Conservation (phyloP, 2,329 filamentous ascomycete genomes). For the Chaetomiaceae sp. region DNA sequence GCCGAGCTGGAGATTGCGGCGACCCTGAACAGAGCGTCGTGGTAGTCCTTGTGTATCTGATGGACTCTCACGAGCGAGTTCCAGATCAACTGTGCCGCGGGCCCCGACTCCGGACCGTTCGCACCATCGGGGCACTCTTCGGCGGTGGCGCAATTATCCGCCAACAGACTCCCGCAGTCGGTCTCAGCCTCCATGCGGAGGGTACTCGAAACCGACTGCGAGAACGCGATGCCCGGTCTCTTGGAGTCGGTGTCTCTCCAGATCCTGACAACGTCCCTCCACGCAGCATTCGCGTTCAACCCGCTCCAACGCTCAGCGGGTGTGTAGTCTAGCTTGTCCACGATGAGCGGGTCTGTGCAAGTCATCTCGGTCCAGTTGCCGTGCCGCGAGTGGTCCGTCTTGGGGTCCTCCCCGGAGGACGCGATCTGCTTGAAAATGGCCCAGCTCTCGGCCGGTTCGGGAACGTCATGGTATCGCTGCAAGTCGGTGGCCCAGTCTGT, state of each 20-base stretch:
- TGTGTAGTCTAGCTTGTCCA: neutral
- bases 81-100: constrained; percentile 26
- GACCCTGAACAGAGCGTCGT: neutral
- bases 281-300: constrained; percentile 27
- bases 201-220: constrained; percentile 1
- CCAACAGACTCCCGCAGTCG: neutral
- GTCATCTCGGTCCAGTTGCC: constrained; percentile 27
- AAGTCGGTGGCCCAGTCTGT: constrained; percentile 30
- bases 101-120: constrained; percentile 18
- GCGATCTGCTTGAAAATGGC: constrained; percentile 17
- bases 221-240: constrained; percentile 3
- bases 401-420: constrained; percentile 20
- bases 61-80: constrained; percentile 28
- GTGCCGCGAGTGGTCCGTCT: constrained; percentile 15
- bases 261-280: constrained; percentile 26
- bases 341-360: constrained; percentile 21
- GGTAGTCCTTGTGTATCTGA: constrained; percentile 15
- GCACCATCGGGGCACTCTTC: neutral
- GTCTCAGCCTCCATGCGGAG: neutral
- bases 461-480: constrained; percentile 22
- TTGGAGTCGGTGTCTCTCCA: constrained; percentile 22
- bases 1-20: neutral
- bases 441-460: constrained; percentile 11
- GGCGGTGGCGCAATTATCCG: neutral
- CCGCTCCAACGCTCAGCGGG: constrained; percentile 26